Conservation (phyloP, 1,284 basidiomycete species). For the Phylloporus sp. region DNA sequence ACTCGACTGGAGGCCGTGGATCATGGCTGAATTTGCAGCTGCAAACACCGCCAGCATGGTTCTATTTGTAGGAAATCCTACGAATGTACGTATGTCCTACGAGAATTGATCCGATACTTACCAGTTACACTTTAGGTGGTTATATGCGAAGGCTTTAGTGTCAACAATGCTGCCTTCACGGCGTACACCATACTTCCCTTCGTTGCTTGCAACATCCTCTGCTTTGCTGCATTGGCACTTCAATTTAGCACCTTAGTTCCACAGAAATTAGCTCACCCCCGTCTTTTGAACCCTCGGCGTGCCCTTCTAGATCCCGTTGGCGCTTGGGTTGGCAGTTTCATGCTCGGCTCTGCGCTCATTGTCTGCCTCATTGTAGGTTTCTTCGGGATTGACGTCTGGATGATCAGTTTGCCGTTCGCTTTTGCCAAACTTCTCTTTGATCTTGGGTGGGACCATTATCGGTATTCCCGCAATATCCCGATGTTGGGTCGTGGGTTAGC, state of each 20-base stretch:
- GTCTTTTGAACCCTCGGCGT: conserved; percentile 46
- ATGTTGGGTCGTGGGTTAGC: conserved; percentile 19
- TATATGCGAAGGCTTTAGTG: conserved; percentile 65
- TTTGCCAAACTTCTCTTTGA: conserved; percentile 73
- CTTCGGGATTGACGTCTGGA: conserved; percentile 72
- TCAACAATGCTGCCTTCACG: conserved; percentile 69
- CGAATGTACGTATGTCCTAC: conserved; percentile 51
- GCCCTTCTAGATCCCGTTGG: conserved; percentile 55
- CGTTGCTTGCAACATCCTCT: conserved; percentile 59
- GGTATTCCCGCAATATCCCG: conserved; percentile 36
- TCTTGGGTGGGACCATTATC: conserved; percentile 59
- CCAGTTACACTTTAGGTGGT: conserved; percentile 40
- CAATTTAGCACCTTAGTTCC: conserved; percentile 62
- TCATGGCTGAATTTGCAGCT: conserved; percentile 61
- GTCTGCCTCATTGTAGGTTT: conserved; percentile 60
- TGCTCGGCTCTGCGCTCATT: conserved; percentile 53
- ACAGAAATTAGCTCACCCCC: conserved; percentile 43
- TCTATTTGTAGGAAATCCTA: conserved; percentile 73
- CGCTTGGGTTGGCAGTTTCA: conserved; percentile 54
- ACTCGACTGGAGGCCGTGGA: conserved; percentile 51
- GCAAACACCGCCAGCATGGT: conserved; percentile 85
- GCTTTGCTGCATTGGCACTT: conserved; percentile 56
- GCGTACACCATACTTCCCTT: conserved; percentile 76
- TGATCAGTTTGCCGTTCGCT: conserved; percentile 90
- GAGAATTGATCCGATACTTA: not conserved